Evolutionary conservation across 495 filamentous ascomycete species (phyloP).

Genomic region (Cetradonia linearis): DNA sequence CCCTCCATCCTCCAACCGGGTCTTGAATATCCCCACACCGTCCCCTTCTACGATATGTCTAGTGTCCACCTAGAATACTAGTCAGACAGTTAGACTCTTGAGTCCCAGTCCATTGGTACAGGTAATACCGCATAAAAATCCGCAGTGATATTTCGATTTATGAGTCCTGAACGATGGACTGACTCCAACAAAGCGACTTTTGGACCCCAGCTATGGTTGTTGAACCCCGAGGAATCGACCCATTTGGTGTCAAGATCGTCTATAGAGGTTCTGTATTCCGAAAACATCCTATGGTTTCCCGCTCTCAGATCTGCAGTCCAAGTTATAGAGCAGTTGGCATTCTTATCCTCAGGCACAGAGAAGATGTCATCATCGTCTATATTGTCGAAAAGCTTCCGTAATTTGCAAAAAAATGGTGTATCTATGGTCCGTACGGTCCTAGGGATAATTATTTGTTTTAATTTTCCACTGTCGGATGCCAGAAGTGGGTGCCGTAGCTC

Average conservation of each 20-base stretch:
- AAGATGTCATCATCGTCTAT: conserved; percentile 1
- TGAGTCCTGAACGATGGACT: neutral
- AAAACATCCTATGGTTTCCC: conserved; percentile 2
- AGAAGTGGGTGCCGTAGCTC: conserved; percentile 15
- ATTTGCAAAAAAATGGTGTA: conserved; percentile 12
- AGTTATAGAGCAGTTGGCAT: conserved; percentile 7
- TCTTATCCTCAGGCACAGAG: neutral
- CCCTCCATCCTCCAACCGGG: conserved; percentile 12
- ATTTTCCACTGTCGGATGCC: conserved; percentile 7
- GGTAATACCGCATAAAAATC: conserved; percentile 9
- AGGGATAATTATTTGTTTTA: conserved; percentile 10
- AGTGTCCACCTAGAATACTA: conserved; percentile 3
- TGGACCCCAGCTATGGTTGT: conserved; percentile 13
- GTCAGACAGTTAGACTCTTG: conserved; percentile 10
- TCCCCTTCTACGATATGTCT: neutral
- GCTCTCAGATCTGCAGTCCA: neutral
- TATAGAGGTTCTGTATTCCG: neutral
- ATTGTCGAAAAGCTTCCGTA: conserved; percentile 8
- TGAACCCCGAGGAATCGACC: conserved; percentile 4
- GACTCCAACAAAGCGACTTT: neutral
- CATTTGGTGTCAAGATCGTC: conserved; percentile 6
- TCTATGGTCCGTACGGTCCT: conserved; percentile 2
- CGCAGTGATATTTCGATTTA: neutral
- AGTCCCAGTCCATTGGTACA: conserved; percentile 12
- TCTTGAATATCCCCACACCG: conserved; percentile 7